Conservation (phyloP, 805 yeast species). For the Starmerella apis region DNA sequence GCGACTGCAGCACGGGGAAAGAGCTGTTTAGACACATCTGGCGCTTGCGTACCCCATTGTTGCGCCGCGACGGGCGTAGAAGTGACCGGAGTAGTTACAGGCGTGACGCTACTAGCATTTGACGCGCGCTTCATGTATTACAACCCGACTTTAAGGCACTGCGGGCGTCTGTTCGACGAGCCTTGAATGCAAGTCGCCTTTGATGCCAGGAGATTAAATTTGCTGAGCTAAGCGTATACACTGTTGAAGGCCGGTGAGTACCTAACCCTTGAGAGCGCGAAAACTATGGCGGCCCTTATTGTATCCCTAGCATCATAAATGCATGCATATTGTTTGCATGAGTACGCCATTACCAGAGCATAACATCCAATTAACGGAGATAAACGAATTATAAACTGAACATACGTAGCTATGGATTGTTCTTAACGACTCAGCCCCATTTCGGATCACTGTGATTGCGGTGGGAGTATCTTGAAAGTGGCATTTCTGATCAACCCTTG, state of each 20-base stretch:
- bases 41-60: conserved; percentile 23
- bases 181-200: background rate
- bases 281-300: background rate
- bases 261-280: background rate
- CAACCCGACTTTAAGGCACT: background rate
- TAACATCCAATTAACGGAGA: too few relatives aligned
- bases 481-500: background rate
- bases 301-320: background rate
- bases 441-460: too few relatives aligned
- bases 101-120: conserved; percentile 15
- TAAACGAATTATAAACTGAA: too few relatives aligned
- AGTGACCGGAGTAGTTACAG: conserved; percentile 23
- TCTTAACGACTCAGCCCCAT: too few relatives aligned
- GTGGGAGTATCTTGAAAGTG: background rate
- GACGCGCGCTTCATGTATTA: conserved; percentile 16
- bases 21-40: conserved; percentile 49
- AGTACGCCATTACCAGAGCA: background rate
- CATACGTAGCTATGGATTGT: too few relatives aligned
- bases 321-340: background rate
- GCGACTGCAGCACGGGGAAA: conserved; percentile 55
- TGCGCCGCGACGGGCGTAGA: conserved; percentile 23
- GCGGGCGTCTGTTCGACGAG: conserved; percentile 1
- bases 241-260: background rate
- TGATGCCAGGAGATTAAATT: conserved; percentile 8
- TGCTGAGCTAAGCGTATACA: conserved; percentile 9